Base-by-base conservation (phyloP, 371 early-diverging fungal genomes). In the Syncephalastrum racemosum region DNA sequence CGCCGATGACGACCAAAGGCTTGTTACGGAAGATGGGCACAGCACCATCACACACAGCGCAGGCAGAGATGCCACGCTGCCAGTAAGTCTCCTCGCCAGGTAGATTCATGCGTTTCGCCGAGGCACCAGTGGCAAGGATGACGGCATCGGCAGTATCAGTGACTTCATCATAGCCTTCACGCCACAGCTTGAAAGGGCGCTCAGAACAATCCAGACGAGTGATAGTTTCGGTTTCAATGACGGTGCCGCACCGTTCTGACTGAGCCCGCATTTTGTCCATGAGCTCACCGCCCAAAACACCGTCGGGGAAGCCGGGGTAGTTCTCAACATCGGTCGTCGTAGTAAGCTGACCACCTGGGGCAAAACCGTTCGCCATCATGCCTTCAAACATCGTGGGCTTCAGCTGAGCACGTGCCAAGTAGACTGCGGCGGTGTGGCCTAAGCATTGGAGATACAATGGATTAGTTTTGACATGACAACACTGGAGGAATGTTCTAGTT, bases 41-140 rank as follows among this genome's bases (percentile, higher is more conserved):
- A 58, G 96, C 97, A 74, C 88, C 99, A 77, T 99, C 99, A 84
- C 99, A 99, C 39, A 98, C 98, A 45, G 99, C 99, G 75, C 99
- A 99, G 18, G 99, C 98, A 58, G 95, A 95, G 71, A 99, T 97
- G 68, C 99, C 99, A 24, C 87, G 74, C 62, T 79, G 80, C 80
- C 80, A 79, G 66, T 79, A 73, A 14, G 60, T 64, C 14, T 72
- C 70, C 27, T 77, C 77, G 55, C 82, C 82, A 45, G 82, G 85
- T 45, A 91, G 80, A 64, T 81, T 23, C 77, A 99, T 86, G 67
- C 98, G 89, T 79, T 90, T 96, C 53, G 99, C 99, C 39, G 97
- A 94, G 31, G 99, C 99, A 54, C 99, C 99, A 19, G 99, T 99
- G 51, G 99, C 97, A 50, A 99, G 83, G 56, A 99, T 91, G 56